Evolutionary conservation across 1,139 yeast genomes (phyloP).

Genomic region (Scheffersomyces quercinus): DNA sequence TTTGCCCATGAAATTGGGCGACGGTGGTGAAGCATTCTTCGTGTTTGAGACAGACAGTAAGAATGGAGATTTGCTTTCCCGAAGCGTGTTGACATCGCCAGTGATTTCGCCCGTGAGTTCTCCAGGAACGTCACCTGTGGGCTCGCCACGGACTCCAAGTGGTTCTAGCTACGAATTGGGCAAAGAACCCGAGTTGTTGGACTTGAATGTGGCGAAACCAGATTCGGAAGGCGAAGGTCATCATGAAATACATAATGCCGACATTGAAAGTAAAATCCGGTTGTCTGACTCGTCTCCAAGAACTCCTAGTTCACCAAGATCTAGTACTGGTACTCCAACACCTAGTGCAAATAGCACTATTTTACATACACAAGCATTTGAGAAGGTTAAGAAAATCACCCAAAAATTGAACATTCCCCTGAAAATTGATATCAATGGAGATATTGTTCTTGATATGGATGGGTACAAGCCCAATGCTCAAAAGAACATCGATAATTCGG

Average conservation of each 20-base stretch:
- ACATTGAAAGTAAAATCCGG: constrained; percentile 29
- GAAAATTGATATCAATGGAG: constrained; percentile 86
- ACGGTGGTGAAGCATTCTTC: constrained; percentile 97
- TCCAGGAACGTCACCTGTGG: constrained; percentile 55
- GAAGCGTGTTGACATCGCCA: constrained; percentile 85
- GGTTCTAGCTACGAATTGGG: constrained; percentile 7
- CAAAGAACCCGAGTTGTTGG: constrained; percentile 32
- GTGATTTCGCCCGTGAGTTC: constrained; percentile 81
- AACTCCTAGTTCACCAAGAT: constrained; percentile 12
- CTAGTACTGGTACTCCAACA: constrained; percentile 17
- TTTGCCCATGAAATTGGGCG: constrained; percentile 94
- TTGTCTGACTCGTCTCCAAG: constrained; percentile 23
- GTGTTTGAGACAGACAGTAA: constrained; percentile 80
- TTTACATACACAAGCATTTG: constrained; percentile 48
- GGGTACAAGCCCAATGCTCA: constrained; percentile 89
- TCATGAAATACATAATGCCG: constrained; percentile 13
- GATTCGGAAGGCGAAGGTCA: constrained; percentile 2
- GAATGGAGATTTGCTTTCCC: constrained; percentile 59
- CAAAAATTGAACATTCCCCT: constrained; percentile 82
- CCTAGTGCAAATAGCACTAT: constrained; percentile 12
- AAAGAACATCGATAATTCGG: constrained; percentile 67
- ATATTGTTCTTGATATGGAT: constrained; percentile 88
- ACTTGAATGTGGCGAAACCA: constrained; percentile 23
- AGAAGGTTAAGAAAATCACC: constrained; percentile 69
- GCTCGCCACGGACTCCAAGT: constrained; percentile 21